These are phyloP conservation scores for Acrocalymma vagum DNA, from an alignment of 2,329 filamentous ascomycete species.

Conservation along the genomic window DNA sequence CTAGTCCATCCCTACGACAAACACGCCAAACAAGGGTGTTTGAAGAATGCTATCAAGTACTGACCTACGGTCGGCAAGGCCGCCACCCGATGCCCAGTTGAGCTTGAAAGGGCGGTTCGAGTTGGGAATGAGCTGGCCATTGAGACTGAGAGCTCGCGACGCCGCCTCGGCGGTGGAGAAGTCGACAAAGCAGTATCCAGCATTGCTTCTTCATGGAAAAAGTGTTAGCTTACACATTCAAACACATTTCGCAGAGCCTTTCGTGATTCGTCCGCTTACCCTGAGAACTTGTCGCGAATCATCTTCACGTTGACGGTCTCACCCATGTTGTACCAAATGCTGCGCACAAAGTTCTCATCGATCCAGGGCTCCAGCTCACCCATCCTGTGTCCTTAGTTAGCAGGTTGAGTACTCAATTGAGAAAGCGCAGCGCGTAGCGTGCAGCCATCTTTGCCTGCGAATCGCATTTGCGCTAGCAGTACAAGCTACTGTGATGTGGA, in stretches of 20 bases:
- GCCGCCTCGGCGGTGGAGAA: slow-evolving; percentile 85
- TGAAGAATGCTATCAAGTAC: slow-evolving; percentile 42
- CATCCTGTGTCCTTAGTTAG: slow-evolving; percentile 76
- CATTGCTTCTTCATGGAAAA: slow-evolving; percentile 81
- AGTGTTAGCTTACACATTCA: slow-evolving; percentile 45
- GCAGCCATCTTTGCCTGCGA: not conserved
- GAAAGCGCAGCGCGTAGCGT: not conserved
- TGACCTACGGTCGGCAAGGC: slow-evolving; percentile 90
- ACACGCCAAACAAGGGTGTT: slow-evolving; percentile 8
- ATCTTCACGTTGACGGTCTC: slow-evolving; percentile 99
- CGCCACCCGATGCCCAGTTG: slow-evolving; percentile 98
- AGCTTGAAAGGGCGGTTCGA: slow-evolving; percentile 96
- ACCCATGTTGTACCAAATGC: slow-evolving; percentile 90
- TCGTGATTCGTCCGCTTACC: slow-evolving; percentile 66
- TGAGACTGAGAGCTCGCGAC: slow-evolving; percentile 88
- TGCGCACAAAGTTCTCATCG: slow-evolving; percentile 98
- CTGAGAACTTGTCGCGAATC: slow-evolving; percentile 98
- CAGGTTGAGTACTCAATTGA: slow-evolving; percentile 1
- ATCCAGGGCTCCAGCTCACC: slow-evolving; percentile 99
- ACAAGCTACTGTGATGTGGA: too few relatives aligned
- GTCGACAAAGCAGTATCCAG: slow-evolving; percentile 98
- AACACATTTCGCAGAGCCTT: too few relatives aligned
- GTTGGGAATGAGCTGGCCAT: slow-evolving; percentile 90
- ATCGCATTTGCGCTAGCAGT: slow-evolving; percentile 7
- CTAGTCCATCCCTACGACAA: slow-evolving; percentile 7